Conservation (phyloP, 2,329 filamentous ascomycete species). For the Cytospora schulzeri region DNA sequence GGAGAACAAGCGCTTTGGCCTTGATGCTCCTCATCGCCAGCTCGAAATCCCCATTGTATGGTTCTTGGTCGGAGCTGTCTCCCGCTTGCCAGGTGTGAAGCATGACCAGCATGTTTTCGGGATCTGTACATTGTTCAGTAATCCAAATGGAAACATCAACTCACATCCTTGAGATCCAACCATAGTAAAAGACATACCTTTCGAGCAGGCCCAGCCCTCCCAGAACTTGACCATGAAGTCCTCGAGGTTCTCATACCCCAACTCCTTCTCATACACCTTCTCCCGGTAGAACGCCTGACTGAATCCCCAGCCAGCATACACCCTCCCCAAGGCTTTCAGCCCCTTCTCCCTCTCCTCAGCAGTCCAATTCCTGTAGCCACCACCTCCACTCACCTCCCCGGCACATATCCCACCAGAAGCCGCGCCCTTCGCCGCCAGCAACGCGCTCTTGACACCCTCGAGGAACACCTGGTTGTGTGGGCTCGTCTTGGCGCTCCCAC, state of each 20-base stretch:
- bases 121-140: conserved; percentile 38
- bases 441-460: conserved; percentile 53
- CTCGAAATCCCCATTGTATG: conserved; percentile 68
- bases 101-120: conserved; percentile 39
- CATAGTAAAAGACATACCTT: conserved; percentile 15
- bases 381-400: conserved; percentile 4
- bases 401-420: conserved; percentile 29
- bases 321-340: conserved; percentile 71
- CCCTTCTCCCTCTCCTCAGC: conserved; percentile 38
- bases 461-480: conserved; percentile 57
- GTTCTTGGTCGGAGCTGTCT: conserved; percentile 68
- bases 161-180: not conserved
- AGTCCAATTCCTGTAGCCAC: conserved; percentile 25
- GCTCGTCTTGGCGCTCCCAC: conserved; percentile 52
- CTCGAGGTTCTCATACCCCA: conserved; percentile 70
- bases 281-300: conserved; percentile 78
- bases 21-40: conserved; percentile 70
- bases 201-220: conserved; percentile 65
- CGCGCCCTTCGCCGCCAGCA: conserved; percentile 41
- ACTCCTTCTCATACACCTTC: conserved; percentile 60
- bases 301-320: conserved; percentile 82
- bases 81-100: conserved; percentile 77
- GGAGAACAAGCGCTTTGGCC: conserved; percentile 71
- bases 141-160: not conserved
- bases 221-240: conserved; percentile 76